These are phyloP conservation scores for Prorocentrum cordatum DNA, from an alignment of 169 alveolate genomes.

Conservation along the genomic window DNA sequence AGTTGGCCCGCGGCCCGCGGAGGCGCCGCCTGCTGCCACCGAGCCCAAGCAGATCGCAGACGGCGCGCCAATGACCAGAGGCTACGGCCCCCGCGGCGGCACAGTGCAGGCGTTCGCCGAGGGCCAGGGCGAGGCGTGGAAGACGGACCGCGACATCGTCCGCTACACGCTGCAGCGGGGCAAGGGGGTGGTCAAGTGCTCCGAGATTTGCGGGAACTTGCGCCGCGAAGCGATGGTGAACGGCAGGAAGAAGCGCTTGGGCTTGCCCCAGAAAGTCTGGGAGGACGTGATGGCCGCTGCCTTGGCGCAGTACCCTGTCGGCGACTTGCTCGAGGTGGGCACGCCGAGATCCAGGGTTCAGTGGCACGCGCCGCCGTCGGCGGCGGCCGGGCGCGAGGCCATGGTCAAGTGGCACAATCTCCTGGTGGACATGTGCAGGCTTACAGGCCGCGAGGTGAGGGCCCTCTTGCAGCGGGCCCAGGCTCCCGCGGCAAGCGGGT, in stretches of 20 bases:
- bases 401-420: neutral
- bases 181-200: neutral
- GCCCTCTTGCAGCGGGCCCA: no score
- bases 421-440: neutral
- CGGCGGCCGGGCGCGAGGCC: neutral
- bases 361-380: neutral
- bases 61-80: neutral
- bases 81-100: neutral
- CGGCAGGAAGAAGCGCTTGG: neutral
- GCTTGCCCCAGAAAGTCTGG: neutral
- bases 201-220: neutral
- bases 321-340: neutral
- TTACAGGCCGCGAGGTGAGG: no score
- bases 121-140: neutral
- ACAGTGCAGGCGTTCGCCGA: neutral
- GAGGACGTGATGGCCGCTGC: neutral
- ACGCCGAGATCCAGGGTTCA: neutral
- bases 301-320: neutral
- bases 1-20: neutral
- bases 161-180: neutral
- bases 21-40: neutral
- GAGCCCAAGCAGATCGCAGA: neutral
- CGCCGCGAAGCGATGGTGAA: neutral
- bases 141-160: neutral
- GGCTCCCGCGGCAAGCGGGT: no score